Percentiles rank a stretch among this genome's conserved stretches.
phyloP scores from a whole-genome alignment of 2,329 filamentous ascomycete species.

The Grosmannia clavigera region DNA sequence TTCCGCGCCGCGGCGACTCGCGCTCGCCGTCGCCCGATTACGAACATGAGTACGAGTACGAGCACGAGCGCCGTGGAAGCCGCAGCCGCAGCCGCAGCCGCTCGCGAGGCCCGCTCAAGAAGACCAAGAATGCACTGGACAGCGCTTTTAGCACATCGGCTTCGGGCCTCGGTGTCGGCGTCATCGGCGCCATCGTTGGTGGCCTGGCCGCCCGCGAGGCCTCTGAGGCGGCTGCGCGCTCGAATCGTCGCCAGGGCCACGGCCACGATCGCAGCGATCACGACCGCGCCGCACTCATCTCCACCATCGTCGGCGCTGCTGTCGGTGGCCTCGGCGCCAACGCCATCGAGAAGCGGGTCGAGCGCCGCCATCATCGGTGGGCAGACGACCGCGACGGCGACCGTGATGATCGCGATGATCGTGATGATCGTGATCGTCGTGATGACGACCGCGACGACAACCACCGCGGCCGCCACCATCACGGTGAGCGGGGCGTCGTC shows the following conservation, averaged over 20 bases:
- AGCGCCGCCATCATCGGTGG: slow-evolving; percentile 22
- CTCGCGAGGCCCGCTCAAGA: slow-evolving; percentile 23
- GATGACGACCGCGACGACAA: neutral
- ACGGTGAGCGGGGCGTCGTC: slow-evolving; percentile 8
- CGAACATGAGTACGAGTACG: neutral
- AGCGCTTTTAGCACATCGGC: slow-evolving; percentile 35
- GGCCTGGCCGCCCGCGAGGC: slow-evolving; percentile 38
- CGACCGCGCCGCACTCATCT: slow-evolving; percentile 25
- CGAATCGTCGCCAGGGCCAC: slow-evolving; percentile 14
- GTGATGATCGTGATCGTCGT: slow-evolving; percentile 2
- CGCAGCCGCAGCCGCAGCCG: neutral
- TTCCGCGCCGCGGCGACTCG: slow-evolving; percentile 2
- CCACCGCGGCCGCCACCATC: slow-evolving; percentile 14
- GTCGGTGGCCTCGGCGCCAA: slow-evolving; percentile 44
- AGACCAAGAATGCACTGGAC: slow-evolving; percentile 28
- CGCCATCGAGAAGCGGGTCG: slow-evolving; percentile 31
- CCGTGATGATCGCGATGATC: neutral
- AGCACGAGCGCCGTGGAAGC: neutral
- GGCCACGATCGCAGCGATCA: slow-evolving; percentile 13
- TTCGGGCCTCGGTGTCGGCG: slow-evolving; percentile 36
- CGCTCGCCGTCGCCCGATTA: slow-evolving; percentile 3
- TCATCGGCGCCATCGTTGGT: slow-evolving; percentile 42
- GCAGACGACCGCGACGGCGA: slow-evolving; percentile 11
- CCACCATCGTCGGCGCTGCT: slow-evolving; percentile 40
- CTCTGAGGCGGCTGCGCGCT: slow-evolving; percentile 17